Evolutionary conservation across 2,329 filamentous ascomycete species (phyloP).

Genomic region (Lachnellula hyalina): DNA sequence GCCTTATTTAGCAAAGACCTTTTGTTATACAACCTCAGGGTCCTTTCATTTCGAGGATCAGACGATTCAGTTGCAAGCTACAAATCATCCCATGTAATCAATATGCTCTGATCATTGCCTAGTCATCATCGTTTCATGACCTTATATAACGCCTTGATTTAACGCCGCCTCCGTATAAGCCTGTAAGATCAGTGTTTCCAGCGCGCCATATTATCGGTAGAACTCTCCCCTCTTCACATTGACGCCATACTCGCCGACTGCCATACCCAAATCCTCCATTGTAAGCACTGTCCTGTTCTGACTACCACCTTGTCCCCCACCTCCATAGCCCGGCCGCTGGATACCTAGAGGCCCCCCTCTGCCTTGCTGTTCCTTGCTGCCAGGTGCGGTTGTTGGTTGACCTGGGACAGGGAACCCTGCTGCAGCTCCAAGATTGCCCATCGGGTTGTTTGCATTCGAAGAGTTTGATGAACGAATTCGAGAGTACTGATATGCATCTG

Average conservation of each 20-base stretch:
- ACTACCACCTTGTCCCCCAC: conserved; percentile 80
- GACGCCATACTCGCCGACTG: conserved; percentile 93
- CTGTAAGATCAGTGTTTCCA: not conserved
- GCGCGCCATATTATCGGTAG: conserved; percentile 57
- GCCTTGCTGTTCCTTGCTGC: conserved; percentile 49
- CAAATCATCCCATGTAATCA: not conserved
- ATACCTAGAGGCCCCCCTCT: conserved; percentile 43
- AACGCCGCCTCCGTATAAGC: conserved; percentile 12
- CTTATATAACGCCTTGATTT: not conserved
- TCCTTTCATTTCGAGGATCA: no score
- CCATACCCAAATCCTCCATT: conserved; percentile 98
- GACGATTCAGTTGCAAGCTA: not conserved
- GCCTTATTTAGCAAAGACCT: no score
- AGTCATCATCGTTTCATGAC: not conserved
- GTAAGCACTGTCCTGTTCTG: conserved; percentile 92
- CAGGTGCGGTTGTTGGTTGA: conserved; percentile 52
- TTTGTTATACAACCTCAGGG: no score
- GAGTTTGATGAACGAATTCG: conserved; percentile 92
- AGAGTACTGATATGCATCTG: conserved; percentile 96
- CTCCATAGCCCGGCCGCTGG: conserved; percentile 74
- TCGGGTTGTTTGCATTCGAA: conserved; percentile 79
- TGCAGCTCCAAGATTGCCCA: conserved; percentile 76
- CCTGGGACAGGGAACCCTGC: conserved; percentile 63
- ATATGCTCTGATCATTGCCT: not conserved
- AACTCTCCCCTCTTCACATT: conserved; percentile 98